phyloP scores from a whole-genome alignment of 352 stramenopile species.

The Globisporangium rhizosaccharum region DNA sequence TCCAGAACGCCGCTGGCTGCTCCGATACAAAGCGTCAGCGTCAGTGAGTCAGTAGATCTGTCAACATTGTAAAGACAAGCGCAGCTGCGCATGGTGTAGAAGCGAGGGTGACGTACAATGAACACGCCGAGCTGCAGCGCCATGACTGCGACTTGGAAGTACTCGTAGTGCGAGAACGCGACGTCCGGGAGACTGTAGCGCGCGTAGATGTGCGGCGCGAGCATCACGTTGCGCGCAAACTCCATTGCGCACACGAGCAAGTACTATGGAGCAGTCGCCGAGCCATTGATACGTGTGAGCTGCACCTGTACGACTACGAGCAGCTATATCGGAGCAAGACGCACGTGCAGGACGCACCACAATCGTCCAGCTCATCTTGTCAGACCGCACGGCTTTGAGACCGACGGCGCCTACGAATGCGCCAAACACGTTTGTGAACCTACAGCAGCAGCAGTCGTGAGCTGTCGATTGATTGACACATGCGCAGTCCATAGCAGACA shows the following conservation, averaged over 20 bases:
- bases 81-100: too few relatives aligned
- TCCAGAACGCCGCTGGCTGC: slow-evolving; percentile 58
- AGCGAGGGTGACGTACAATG: slow-evolving; percentile 41
- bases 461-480: not conserved
- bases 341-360: slow-evolving; percentile 30
- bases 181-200: slow-evolving; percentile 50
- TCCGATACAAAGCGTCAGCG: slow-evolving; percentile 2
- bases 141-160: slow-evolving; percentile 66
- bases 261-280: slow-evolving; percentile 26
- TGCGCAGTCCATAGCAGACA: not conserved
- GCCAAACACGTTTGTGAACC: slow-evolving; percentile 71
- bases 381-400: slow-evolving; percentile 60
- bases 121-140: slow-evolving; percentile 56
- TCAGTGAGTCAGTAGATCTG: not conserved
- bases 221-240: slow-evolving; percentile 61
- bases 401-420: slow-evolving; percentile 60
- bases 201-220: slow-evolving; percentile 58
- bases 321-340: not conserved
- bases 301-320: not conserved
- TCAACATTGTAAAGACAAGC: not conserved
- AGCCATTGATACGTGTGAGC: not conserved
- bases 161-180: slow-evolving; percentile 61
- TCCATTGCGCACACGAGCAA: slow-evolving; percentile 67
- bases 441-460: slow-evolving; percentile 5
- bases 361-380: slow-evolving; percentile 75